Base-by-base conservation (phyloP, 371 early-diverging fungal genomes). In the Nematocida ironsii region DNA sequence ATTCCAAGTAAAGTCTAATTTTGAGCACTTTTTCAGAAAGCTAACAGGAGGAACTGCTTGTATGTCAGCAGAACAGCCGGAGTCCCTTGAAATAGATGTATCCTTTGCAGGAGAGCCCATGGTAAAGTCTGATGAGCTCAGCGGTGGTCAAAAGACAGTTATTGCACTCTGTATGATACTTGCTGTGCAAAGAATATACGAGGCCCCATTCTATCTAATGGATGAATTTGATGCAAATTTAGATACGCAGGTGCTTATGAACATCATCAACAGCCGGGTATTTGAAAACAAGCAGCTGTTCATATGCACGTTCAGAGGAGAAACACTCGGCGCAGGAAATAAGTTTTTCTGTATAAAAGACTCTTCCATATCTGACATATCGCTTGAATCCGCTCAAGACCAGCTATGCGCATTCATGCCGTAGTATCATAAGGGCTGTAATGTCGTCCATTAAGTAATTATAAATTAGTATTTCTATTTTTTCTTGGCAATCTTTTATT, bases 161-260 rank as follows among this genome's bases (percentile, higher is more conserved):
- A 94, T 98, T 5, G 96, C 97, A 0, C 89, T 97, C 62, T 94
- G 95, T 9, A 88, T 99, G 50, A 96, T 99, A 61, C 96, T 99
- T 88, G 93, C 98, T 3, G 95, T 99, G 82, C 99, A 99, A 88
- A 90, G 91, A 82, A 94, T 94, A 85, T 97, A 97, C 83, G 96
- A 95, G 20, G 95, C 97, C 52, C 98, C 99, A 4, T 97, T 99
- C 86, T 99, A 98, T 86, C 89, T 99, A 78, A 96, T 99, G 91
- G 99, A 99, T 89, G 99, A 99, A 89, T 95, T 98, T 88, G 99
- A 99, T 89, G 98, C 99, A 44, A 97, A 95, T 73, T 88, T 99
- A 44, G 99, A 99, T 88, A n/a, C 62, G 44, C 55, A 80, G 33
- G 62, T 82, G 33, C 66, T 72, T 6, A n/a, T 40, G 67, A 64